Base-by-base conservation (phyloP, 129 eudicot genomes). In the Chrysanthemum seticuspe region DNA sequence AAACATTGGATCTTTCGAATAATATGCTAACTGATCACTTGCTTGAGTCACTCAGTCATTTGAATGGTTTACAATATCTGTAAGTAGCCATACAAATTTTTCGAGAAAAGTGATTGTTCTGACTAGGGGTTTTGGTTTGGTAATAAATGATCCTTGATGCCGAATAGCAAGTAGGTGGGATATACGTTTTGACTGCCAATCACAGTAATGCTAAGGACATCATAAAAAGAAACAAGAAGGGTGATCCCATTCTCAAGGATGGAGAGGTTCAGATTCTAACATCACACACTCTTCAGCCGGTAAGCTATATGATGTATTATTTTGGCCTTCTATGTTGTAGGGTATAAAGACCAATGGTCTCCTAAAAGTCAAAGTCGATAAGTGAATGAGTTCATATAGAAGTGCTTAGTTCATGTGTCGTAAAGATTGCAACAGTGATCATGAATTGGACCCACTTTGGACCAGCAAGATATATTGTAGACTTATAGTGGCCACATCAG, bases 191-290 rank as follows among this genome's bases (percentile, higher is more conserved):
- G 10, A 89, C 98, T 5, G 96, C 95, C 29, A 96, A 92, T 75
- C 96, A 92, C 72, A 96, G 98, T 49, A 92, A 87, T 77, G 98
- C 98, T 16, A 96, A 89, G 75, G 98, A 92, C 73, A 92, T 89
- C 96, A 95, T 23, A 23, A 89, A 92, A 84, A 84, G 98, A 60
- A 79, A 89, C 92, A 92, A 92, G 76, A 92, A 89, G 77, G 96
- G 98, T 14, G 89, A 92, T 62, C 25, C 98, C 36, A 75, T 83
- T 36, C 75, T 89, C 44, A 89, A 89, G 83, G 72, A 80, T 49
- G 98, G 96, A 34, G 65, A 84, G 2, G 74, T 89, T 74, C 95
- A 87, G 66, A 89, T 87, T 6, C 87, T 92, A 13, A 89, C 98
- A 7, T 92, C 98, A 11, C 98, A 92, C 86, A 92, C 98, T 12